A percentile compares a stretch with the other conserved stretches of the same genome.
phyloP scores from a whole-genome alignment of 169 alveolate species.

The Babesia caballi region DNA sequence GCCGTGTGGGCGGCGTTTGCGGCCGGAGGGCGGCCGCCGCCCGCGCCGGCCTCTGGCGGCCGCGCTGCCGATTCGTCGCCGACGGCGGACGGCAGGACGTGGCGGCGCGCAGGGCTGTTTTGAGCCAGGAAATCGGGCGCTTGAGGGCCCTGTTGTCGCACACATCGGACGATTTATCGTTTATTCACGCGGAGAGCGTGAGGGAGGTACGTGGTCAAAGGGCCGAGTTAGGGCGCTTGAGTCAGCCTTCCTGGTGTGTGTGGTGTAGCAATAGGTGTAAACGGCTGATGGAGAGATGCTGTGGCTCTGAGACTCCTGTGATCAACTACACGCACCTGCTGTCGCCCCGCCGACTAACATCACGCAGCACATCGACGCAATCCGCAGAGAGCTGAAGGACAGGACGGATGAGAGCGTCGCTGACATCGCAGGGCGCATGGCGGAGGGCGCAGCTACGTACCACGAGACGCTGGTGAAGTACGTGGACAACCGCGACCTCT shows the following conservation, averaged over 20 bases:
- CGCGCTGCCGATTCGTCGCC: background rate
- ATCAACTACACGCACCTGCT: no score
- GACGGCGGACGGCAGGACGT: background rate
- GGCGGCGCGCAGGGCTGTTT: background rate
- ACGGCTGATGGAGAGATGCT: no score
- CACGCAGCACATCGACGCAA: background rate
- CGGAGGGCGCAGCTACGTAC: background rate
- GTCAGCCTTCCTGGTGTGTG: no score
- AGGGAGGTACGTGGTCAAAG: constrained; percentile 12
- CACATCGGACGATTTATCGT: constrained; percentile 13
- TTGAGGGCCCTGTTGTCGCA: background rate
- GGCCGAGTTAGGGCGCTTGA: no score
- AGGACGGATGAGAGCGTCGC: background rate
- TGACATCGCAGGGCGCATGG: background rate
- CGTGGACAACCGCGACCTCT: background rate
- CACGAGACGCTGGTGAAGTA: background rate
- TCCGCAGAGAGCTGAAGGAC: background rate
- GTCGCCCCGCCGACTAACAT: background rate
- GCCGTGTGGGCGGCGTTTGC: background rate
- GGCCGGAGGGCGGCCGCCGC: background rate
- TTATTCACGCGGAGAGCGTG: constrained; percentile 7
- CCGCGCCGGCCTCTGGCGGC: background rate
- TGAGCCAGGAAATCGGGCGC: background rate
- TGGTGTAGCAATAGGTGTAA: no score
- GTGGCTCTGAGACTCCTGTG: no score